These are phyloP conservation scores for Sphenostylis stenocarpa DNA, from an alignment of 306 rosid genomes.

Conservation along the genomic window DNA sequence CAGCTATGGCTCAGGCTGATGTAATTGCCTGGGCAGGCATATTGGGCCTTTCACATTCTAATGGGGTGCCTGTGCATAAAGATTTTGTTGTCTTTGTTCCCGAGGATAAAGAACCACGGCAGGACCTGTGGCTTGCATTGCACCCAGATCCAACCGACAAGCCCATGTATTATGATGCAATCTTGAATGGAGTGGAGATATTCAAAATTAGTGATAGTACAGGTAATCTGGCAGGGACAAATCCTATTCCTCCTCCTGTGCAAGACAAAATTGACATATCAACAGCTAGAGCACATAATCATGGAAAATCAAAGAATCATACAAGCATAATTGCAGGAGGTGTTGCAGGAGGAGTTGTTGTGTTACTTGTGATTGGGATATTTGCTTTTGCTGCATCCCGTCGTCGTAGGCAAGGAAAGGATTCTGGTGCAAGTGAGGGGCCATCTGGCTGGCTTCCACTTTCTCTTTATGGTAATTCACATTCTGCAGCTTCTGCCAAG, in stretches of 20 bases:
- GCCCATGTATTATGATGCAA: slow-evolving; percentile 52
- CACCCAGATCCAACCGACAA: slow-evolving; percentile 40
- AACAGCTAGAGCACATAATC: slow-evolving; percentile 44
- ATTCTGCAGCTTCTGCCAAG: slow-evolving; percentile 86
- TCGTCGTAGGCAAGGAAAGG: slow-evolving; percentile 56
- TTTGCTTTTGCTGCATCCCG: slow-evolving; percentile 46
- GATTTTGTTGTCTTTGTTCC: slow-evolving; percentile 71
- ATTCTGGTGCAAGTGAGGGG: slow-evolving; percentile 81
- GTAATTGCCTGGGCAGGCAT: slow-evolving; percentile 41
- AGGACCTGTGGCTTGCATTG: slow-evolving; percentile 74
- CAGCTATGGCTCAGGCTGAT: slow-evolving; percentile 54
- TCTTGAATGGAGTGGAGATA: slow-evolving; percentile 87
- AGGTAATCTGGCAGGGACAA: slow-evolving; percentile 77
- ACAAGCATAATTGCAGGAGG: slow-evolving; percentile 64
- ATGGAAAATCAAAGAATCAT: slow-evolving; percentile 54
- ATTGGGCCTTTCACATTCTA: slow-evolving; percentile 26
- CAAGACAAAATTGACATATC: slow-evolving; percentile 56
- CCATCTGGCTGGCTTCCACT: slow-evolving; percentile 99
- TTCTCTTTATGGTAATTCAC: slow-evolving; percentile 91
- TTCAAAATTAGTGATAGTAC: slow-evolving; percentile 62
- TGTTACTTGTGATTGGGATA: slow-evolving; percentile 59
- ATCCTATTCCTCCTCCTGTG: slow-evolving; percentile 64
- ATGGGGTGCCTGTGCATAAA: slow-evolving; percentile 50
- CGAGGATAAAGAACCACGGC: slow-evolving; percentile 53
- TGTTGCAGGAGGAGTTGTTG: slow-evolving; percentile 63